Conservation (phyloP, 805 yeast genomes). For the Isabelozyma gotoi region DNA sequence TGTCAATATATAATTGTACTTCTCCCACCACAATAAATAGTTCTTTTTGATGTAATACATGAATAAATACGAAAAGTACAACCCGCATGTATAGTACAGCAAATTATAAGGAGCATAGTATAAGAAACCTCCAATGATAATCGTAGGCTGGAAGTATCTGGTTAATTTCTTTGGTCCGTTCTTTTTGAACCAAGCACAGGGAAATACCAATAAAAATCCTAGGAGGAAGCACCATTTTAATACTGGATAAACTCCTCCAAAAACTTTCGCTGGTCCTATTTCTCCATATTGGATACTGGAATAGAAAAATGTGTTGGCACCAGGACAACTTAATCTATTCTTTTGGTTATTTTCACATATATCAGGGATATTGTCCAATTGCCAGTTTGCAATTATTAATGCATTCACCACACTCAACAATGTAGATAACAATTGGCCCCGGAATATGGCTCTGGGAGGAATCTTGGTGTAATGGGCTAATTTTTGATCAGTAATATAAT, state of each 20-base stretch:
- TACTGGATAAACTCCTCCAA: slow-evolving; percentile 53
- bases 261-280: slow-evolving; percentile 59
- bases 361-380: slow-evolving; percentile 32
- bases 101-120: slow-evolving; percentile 53
- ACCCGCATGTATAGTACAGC: slow-evolving; percentile 57
- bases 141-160: slow-evolving; percentile 52
- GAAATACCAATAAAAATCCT: slow-evolving; percentile 44
- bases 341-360: slow-evolving; percentile 36
- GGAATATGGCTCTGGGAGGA: slow-evolving; percentile 60
- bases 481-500: slow-evolving; percentile 46
- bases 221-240: slow-evolving; percentile 59
- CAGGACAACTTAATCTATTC: slow-evolving; percentile 39
- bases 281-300: slow-evolving; percentile 57
- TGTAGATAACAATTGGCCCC: slow-evolving; percentile 42
- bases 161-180: slow-evolving; percentile 32
- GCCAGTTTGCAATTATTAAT: slow-evolving; percentile 39
- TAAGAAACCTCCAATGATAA: slow-evolving; percentile 51
- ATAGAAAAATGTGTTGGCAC: slow-evolving; percentile 50
- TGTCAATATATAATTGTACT: slow-evolving; percentile 63
- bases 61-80: slow-evolving; percentile 56
- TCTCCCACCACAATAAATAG: slow-evolving; percentile 65
- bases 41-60: slow-evolving; percentile 52
- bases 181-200: slow-evolving; percentile 35
- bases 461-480: slow-evolving; percentile 58
- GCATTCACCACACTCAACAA: slow-evolving; percentile 33